Evolutionary conservation across 352 stramenopile genomes (phyloP), one percentile per base, ranked within the genome.

Genomic region (Elongisporangium anandrum): DNA sequence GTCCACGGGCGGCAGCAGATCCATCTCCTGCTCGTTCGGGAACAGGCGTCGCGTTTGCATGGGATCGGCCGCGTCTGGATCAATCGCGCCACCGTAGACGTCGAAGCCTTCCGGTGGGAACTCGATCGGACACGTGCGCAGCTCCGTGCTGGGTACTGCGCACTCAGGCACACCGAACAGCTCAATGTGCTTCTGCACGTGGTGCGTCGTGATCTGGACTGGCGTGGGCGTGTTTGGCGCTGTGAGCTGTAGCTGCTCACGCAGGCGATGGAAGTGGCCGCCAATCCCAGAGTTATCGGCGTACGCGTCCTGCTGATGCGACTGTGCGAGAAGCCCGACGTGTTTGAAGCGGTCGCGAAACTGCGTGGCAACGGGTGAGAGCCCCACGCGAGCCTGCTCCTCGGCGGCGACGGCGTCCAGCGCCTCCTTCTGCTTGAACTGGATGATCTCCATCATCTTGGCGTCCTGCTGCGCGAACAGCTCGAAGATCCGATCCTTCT

Each of bases 311-410:
- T 78, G 64, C 29, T 59, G 58, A 56, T 86, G 71, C 57, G 76
- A 63, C 45, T 87, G 68, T 49, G 77, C 64, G 21, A 88, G 64
- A 22, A 77, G 10, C 16, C 65, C 66, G 9, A 91, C 63, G 61
- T 87, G 77, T 54, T 89, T 91, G 68, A 89, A 87, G 0, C 79
- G 73, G 19, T 86, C 75, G 17, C 81, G 81, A 52, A 91, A 84
- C 15, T 83, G 73, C 50, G 72, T 65, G 0, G 75, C 75, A 1
- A 75, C 61, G 4, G 74, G 74, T 3, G 75, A 88, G n/a, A 92
- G 56, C 6, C 61, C 66, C 17, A 74, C 57, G 21, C 63, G 65
- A 1, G 66, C 69, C 56, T 88, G 73, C 10, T 71, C 68, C n/a
- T 83, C 63, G 5, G 73, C 66, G 15, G 61, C 68, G 19, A 72